Evolutionary conservation across 1,284 basidiomycete genomes (phyloP).

Genomic region (Neonothopanus nambi): DNA sequence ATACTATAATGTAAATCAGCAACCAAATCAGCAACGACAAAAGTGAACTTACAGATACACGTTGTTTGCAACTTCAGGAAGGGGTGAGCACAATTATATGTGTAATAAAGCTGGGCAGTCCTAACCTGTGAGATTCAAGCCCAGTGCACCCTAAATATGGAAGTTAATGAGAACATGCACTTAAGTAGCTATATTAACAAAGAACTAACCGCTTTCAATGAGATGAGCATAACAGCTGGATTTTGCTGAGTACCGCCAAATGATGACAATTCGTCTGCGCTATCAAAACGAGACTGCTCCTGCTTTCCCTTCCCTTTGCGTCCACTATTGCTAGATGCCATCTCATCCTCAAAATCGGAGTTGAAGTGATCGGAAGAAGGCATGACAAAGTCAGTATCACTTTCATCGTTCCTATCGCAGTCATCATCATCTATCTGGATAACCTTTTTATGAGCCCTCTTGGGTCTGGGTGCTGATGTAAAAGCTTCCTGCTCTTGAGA

Average conservation of each 20-base stretch:
- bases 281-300: conserved; percentile 24
- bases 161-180: not conserved
- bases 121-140: conserved; percentile 75
- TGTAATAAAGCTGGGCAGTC: not conserved
- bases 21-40: not conserved
- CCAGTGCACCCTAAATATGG: conserved; percentile 67
- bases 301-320: conserved; percentile 32
- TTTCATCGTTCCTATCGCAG: conserved; percentile 28
- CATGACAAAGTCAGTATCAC: conserved; percentile 32
- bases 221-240: conserved; percentile 84
- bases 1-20: conserved; percentile 51
- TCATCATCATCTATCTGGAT: conserved; percentile 16
- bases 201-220: conserved; percentile 64
- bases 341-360: conserved; percentile 42
- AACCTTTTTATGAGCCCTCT: not conserved
- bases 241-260: conserved; percentile 36
- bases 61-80: conserved; percentile 71
- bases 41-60: conserved; percentile 72
- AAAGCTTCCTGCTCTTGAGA: not conserved
- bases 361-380: conserved; percentile 28
- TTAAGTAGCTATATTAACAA: not conserved
- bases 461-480: conserved; percentile 15
- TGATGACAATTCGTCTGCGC: conserved; percentile 8
- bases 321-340: conserved; percentile 34
- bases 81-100: not conserved